Conservation (phyloP, 1,284 basidiomycete species). For the Agaricales sp. region DNA sequence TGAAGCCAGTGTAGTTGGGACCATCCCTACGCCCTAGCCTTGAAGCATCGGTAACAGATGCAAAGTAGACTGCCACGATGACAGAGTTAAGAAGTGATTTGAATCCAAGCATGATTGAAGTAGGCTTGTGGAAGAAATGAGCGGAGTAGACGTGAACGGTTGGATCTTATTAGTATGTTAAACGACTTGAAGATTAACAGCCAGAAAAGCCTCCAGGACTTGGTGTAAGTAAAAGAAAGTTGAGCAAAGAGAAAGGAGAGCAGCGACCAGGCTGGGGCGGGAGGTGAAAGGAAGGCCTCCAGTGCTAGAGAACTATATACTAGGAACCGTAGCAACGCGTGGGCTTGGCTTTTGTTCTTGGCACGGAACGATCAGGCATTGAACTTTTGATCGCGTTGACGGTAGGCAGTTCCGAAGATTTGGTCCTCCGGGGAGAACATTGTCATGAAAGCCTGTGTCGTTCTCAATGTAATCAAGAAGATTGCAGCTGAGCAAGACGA, state of each 20-base stretch:
- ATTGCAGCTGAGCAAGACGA: too few relatives aligned
- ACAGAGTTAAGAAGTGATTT: neutral
- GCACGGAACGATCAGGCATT: too few relatives aligned
- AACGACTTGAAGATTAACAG: neutral
- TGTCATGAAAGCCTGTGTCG: too few relatives aligned
- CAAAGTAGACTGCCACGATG: neutral
- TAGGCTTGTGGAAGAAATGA: too few relatives aligned
- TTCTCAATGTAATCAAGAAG: too few relatives aligned
- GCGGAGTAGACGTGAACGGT: neutral
- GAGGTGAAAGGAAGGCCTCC: too few relatives aligned
- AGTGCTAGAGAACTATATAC: too few relatives aligned
- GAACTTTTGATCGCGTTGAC: too few relatives aligned
- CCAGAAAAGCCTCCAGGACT: neutral
- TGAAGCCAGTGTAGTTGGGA: neutral
- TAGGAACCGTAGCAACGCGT: too few relatives aligned
- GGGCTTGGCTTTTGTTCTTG: too few relatives aligned
- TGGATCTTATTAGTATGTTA: neutral
- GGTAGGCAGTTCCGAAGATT: too few relatives aligned
- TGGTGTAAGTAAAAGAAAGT: neutral
- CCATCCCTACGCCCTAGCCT: neutral
- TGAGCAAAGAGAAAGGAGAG: neutral
- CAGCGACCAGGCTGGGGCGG: neutral
- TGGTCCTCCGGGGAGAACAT: too few relatives aligned
- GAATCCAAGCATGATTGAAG: neutral
- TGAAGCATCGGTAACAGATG: neutral